phyloP scores from a whole-genome alignment of 805 yeast genomes.

The Nakazawaea pomicola region DNA sequence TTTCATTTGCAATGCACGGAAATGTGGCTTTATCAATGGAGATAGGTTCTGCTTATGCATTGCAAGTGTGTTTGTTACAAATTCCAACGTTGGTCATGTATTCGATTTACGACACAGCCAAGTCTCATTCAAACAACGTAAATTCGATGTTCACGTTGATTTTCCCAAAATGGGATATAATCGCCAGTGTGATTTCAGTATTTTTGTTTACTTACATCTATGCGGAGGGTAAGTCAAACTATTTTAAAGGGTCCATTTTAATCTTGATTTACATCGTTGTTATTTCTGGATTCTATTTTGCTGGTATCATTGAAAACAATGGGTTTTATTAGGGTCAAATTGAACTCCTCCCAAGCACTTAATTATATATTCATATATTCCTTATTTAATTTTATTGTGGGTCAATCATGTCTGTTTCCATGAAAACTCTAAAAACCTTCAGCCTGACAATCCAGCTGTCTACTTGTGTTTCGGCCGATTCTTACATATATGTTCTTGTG shows the following conservation, averaged over 20 bases:
- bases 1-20: constrained; percentile 93
- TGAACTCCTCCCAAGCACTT: too few relatives aligned
- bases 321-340: constrained; percentile 15
- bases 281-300: constrained; percentile 75
- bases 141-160: constrained; percentile 67
- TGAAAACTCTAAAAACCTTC: too few relatives aligned
- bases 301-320: constrained; percentile 31
- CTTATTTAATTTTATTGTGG: neutral
- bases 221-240: constrained; percentile 95
- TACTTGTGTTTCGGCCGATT: too few relatives aligned
- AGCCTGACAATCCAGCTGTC: too few relatives aligned
- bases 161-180: constrained; percentile 93
- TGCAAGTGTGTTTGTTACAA: constrained; percentile 91
- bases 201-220: constrained; percentile 88
- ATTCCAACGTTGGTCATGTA: constrained; percentile 85
- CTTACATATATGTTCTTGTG: too few relatives aligned
- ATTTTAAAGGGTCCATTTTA: constrained; percentile 90
- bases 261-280: constrained; percentile 73
- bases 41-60: constrained; percentile 95
- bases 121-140: constrained; percentile 25
- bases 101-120: constrained; percentile 49
- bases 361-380: neutral
- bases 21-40: constrained; percentile 97
- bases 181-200: constrained; percentile 80
- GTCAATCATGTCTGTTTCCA: too few relatives aligned